Evolutionary conservation across 306 rosid species (phyloP), one percentile per base, ranked within the genome.

Genomic region (Vachellia collinsii): DNA sequence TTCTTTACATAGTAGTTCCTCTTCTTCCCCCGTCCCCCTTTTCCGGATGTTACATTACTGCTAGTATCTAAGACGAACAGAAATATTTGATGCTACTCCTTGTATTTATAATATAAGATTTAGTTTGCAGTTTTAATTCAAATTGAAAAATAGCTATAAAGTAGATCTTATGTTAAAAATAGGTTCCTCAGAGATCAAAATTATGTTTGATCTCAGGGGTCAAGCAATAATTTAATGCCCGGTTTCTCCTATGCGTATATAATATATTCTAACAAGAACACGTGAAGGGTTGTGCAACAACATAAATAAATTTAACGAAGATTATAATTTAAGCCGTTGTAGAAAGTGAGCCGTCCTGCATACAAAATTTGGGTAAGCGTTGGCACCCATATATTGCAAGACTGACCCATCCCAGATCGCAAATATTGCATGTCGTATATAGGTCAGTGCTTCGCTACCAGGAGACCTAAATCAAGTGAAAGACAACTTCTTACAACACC

Each of bases 281-380:
- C 17, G 73, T 11, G 6, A n/a, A 44, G 54, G 44, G 22, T 41
- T 46, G 4, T 3, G 65, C 36, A 51, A 19, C 11, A 38, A 39
- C 11, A 54, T 23, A 19, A 0, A 68, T 6, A 65, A 37, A 65
- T 17, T 10, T n/a, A 38, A 34, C 10, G 20, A 54, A 38, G 11
- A 74, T 53, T 50, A 3, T 37, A 58, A 56, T n/a, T 54, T 9
- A 38, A 53, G 19, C 34, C 34, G 64, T 34, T 72, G 3, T 13
- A 19, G 46, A 56, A 13, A 59, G 61, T 64, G 58, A 58, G 50
- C 70, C 75, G 63, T 76, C 77, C 77, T 74, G 89, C 82, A 61
- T 79, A 77, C 89, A 86, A 86, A 86, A 83, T 59, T 83, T 86
- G 83, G 87, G 89, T 76, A 36, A 37, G 0, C 16, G 16, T 29